These are phyloP conservation scores for Pyrrhoderma lamaoense DNA, from an alignment of 1,284 basidiomycete genomes.

Conservation along the genomic window DNA sequence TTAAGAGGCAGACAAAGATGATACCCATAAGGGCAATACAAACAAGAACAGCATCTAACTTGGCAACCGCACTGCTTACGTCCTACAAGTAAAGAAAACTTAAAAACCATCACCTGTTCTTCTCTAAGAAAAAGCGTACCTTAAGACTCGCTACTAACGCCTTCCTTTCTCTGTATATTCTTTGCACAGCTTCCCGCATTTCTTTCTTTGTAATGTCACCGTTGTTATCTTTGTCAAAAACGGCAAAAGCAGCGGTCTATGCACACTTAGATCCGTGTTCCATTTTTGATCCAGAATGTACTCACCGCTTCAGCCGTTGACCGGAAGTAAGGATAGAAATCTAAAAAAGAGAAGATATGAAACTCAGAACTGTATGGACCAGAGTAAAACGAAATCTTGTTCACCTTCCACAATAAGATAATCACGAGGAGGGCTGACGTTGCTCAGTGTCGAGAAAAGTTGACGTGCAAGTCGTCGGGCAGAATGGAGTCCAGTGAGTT, in stretches of 20 bases:
- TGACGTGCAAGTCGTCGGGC: conserved; percentile 69
- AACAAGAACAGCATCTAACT: conserved; percentile 69
- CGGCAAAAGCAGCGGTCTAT: conserved; percentile 61
- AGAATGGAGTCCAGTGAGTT: conserved; percentile 53
- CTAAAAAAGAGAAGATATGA: conserved; percentile 27
- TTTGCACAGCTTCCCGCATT: conserved; percentile 79
- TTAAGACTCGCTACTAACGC: conserved; percentile 65
- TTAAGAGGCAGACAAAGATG: conserved; percentile 69
- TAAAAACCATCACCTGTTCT: conserved; percentile 1
- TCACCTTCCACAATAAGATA: conserved; percentile 61
- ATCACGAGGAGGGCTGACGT: conserved; percentile 48
- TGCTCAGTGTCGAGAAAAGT: conserved; percentile 62
- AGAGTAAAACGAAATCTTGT: too few species aligned
- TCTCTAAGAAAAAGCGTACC: conserved; percentile 28
- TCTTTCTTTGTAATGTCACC: conserved; percentile 76
- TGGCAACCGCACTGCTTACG: conserved; percentile 63
- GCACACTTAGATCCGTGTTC: too few species aligned
- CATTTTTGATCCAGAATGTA: too few species aligned
- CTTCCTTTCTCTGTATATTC: conserved; percentile 77
- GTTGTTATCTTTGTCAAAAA: conserved; percentile 81
- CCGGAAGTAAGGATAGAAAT: conserved; percentile 74
- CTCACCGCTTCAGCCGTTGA: conserved; percentile 63
- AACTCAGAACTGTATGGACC: too few species aligned
- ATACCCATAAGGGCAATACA: conserved; percentile 52
- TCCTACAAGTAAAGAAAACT: conserved; percentile 40